These are phyloP conservation scores for Platanthera zijinensis DNA, from an alignment of 106 monocot genomes.

Conservation along the genomic window DNA sequence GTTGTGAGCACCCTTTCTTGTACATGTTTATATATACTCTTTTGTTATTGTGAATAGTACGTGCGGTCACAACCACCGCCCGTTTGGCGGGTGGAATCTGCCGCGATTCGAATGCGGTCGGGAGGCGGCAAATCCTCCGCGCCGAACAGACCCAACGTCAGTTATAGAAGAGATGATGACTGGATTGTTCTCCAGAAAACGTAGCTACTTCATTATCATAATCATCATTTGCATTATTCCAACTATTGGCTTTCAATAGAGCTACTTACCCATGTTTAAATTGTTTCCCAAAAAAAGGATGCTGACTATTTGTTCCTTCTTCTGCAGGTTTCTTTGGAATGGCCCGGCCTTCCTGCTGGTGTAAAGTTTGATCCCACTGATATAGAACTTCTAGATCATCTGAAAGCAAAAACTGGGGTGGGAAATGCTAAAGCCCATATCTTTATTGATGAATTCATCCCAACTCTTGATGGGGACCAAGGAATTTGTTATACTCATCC, in stretches of 20 bases:
- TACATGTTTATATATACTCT: too few relatives aligned
- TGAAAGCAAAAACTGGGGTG: slow-evolving; percentile 64
- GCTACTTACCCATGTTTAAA: not conserved
- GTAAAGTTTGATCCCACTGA: slow-evolving; percentile 97
- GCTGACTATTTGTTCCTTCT: not conserved
- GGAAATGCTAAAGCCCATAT: slow-evolving; percentile 49
- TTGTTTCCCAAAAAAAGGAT: not conserved
- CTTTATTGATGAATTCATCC: slow-evolving; percentile 90
- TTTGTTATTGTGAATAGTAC: too few relatives aligned
- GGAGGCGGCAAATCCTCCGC: too few relatives aligned
- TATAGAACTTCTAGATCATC: slow-evolving; percentile 68
- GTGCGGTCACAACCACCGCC: too few relatives aligned
- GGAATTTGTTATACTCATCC: slow-evolving; percentile 97
- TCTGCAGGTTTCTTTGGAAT: slow-evolving; percentile 70
- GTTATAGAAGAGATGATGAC: not conserved
- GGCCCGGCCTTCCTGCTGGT: slow-evolving; percentile 94
- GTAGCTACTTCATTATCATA: too few relatives aligned
- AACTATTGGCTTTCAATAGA: not conserved
- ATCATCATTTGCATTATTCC: too few relatives aligned
- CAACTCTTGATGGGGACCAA: slow-evolving; percentile 59
- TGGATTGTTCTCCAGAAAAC: not conserved
- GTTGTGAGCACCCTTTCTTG: too few relatives aligned
- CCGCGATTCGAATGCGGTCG: too few relatives aligned
- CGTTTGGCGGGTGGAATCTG: not conserved
- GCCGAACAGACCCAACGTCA: not conserved